Conservation (phyloP, 148 eudicot genomes). For the Fagopyrum homotropicum region DNA sequence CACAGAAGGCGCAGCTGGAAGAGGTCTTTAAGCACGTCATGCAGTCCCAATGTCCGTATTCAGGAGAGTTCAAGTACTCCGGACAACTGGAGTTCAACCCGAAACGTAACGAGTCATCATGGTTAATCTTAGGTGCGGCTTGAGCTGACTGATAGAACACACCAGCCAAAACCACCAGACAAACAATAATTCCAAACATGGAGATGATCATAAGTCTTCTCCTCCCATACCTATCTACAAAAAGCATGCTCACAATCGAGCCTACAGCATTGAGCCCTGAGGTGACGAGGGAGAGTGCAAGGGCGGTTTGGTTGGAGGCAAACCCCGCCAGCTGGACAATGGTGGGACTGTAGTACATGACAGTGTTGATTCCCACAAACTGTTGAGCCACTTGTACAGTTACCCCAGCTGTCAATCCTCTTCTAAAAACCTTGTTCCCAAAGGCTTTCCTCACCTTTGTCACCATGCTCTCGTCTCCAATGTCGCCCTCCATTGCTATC, state of each 20-base stretch:
- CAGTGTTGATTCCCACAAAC: slow-evolving; percentile 76
- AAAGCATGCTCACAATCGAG: slow-evolving; percentile 54
- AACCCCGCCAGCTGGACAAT: slow-evolving; percentile 79
- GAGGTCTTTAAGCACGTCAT: slow-evolving; percentile 55
- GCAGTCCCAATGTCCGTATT: slow-evolving; percentile 50
- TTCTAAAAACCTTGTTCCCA: slow-evolving; percentile 47
- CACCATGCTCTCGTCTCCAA: slow-evolving; percentile 25
- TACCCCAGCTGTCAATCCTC: slow-evolving; percentile 74
- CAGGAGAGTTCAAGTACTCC: slow-evolving; percentile 24
- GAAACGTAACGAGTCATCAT: slow-evolving; percentile 35
- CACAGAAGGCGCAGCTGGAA: slow-evolving; percentile 58
- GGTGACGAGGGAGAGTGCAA: slow-evolving; percentile 74
- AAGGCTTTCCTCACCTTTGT: slow-evolving; percentile 44
- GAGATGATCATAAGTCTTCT: slow-evolving; percentile 67
- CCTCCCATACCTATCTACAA: slow-evolving; percentile 77
- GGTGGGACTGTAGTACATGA: slow-evolving; percentile 87
- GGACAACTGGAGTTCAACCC: slow-evolving; percentile 60
- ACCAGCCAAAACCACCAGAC: slow-evolving; percentile 36
- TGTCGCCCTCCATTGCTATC: slow-evolving; percentile 32
- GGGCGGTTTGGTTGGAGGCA: slow-evolving; percentile 71
- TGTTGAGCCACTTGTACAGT: slow-evolving; percentile 78
- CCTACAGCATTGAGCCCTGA: slow-evolving; percentile 80
- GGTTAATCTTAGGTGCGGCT: slow-evolving; percentile 39
- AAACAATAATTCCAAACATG: slow-evolving; percentile 55
- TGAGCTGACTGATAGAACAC: slow-evolving; percentile 43